Evolutionary conservation across 2,329 filamentous ascomycete genomes (phyloP), one percentile per base, ranked within the genome.

Genomic region (Macrophomina pseudophaseolina): DNA sequence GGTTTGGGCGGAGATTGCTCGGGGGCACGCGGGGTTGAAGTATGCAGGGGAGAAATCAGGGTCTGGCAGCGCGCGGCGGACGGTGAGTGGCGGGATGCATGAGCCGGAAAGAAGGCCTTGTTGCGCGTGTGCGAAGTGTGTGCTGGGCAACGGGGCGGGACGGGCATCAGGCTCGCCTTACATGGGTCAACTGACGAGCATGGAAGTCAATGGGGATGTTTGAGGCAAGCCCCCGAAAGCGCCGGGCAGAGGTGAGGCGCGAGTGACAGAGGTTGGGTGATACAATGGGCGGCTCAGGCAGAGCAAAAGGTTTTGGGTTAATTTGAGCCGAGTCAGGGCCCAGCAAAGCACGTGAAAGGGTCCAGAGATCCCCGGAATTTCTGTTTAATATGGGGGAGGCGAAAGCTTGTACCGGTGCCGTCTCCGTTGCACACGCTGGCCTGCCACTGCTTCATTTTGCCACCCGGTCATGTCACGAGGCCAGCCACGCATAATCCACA

Each of bases 281-380:
- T 30, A 53, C 51, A 7, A n/a, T n/a, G 51, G 35, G 30, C 51
- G 51, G 51, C 30, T 35, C 48, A 51, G 48, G 23, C 23, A 35
- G 12, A 8, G 51, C 9, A 33, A 30, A 53, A 35, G 30, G 51
- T 53, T 53, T 53, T 28, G 51, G 30, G 28, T 53, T 33, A 35
- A 53, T 53, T 53, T 53, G 51, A 33, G 9, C 30, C 51, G 51
- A 53, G 30, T 53, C 51, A 53, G 51, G 9, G 28, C 28, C 12
- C 51, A 30, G n/a, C 51, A n/a, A 16, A 8, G 35, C 51, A 53
- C 51, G 51, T 53, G 51, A 33, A 35, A 30, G 48, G 48, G 18
- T n/a, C 48, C 23, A 12, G 18, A 11, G 48, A 11, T 2, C 1
- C 11, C 48, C 11, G 30, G 35, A 12, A 38, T 53, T 11, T 35